Percentiles rank a stretch among this genome's conserved stretches.
Evolutionary conservation across 352 stramenopile species (phyloP).

Genomic region (Globisporangium spinosum): DNA sequence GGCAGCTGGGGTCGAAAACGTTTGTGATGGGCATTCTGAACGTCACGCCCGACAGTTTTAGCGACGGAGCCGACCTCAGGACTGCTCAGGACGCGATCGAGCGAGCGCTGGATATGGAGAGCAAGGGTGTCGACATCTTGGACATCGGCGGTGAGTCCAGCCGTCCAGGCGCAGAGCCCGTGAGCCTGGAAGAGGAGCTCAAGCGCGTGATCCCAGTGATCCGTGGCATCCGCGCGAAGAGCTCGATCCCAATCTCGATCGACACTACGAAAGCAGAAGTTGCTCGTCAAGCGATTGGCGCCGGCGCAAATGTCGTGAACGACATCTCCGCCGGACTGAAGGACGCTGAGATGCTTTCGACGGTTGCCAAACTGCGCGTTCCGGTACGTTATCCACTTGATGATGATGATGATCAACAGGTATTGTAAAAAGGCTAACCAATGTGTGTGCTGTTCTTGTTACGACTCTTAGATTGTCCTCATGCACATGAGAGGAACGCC

Average conservation of each 20-base stretch:
- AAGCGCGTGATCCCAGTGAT: slow-evolving; percentile 93
- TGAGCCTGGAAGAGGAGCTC: slow-evolving; percentile 91
- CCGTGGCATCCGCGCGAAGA: slow-evolving; percentile 70
- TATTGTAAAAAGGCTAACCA: not conserved
- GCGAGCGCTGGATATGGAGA: slow-evolving; percentile 87
- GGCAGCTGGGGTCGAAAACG: slow-evolving; percentile 57
- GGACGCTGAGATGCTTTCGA: slow-evolving; percentile 90
- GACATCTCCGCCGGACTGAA: slow-evolving; percentile 94
- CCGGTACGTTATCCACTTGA: slow-evolving; percentile 39
- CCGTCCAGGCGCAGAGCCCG: slow-evolving; percentile 90
- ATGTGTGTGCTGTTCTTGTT: slow-evolving; percentile 11
- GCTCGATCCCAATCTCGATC: slow-evolving; percentile 91
- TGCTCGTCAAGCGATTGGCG: slow-evolving; percentile 84
- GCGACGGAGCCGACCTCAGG: slow-evolving; percentile 48
- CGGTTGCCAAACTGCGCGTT: slow-evolving; percentile 83
- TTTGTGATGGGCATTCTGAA: slow-evolving; percentile 99
- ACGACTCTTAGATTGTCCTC: slow-evolving; percentile 71
- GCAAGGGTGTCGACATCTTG: slow-evolving; percentile 91
- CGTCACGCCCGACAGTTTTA: slow-evolving; percentile 98
- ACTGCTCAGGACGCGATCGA: slow-evolving; percentile 62
- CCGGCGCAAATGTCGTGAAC: slow-evolving; percentile 96
- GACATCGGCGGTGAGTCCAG: slow-evolving; percentile 99
- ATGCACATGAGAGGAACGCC: slow-evolving; percentile 98
- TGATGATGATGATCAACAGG: not conserved
- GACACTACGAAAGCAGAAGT: slow-evolving; percentile 95